Evolutionary conservation across 257 asterid species (phyloP), one percentile per base, ranked within the genome.

Genomic region (Solanum tarapatanum): DNA sequence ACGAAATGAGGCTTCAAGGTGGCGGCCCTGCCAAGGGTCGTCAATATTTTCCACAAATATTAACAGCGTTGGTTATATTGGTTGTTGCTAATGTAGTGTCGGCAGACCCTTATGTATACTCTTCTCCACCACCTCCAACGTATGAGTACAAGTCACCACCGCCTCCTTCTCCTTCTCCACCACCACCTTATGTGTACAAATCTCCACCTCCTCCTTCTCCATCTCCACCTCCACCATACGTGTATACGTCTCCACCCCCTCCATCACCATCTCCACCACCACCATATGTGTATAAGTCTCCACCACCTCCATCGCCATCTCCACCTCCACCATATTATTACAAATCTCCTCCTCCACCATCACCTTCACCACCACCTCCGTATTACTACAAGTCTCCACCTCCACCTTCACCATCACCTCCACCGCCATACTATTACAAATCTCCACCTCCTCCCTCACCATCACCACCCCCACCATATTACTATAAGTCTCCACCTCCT

Each of bases 1-100:
- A 89, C 70, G 7, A 88, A 80, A 93, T 94, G 98, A 87, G 82
- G 88, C 85, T 37, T 33, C 87, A 14, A 91, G 83, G 88, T 66
- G 87, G 91, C 91, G 90, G 87, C 89, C 91, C 92, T 84, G 21
- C 41, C 2, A 76, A 68, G 89, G 93, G 94, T 79, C 87, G 90
- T 28, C 72, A 83, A 4, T 60, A 74, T 85, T 32, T 90, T 91
- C 91, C 91, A 16, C 84, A 69, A 10, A 26, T 92, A 0, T 3
- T 92, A 6, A 88, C 14, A 4, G 58, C 2, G 4, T 75, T 75
- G 33, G 33, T 5, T 1, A 75, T 75, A 37, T 37, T 37, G 11
- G 83, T 3, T 6, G 6, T 75, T 23, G 58, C 58, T 75, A 75
- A 75, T 75, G 21, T 75, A 75, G 58, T 75, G 83, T 37, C 58